Percentiles rank a stretch among this genome's conserved stretches.
Evolutionary conservation across 176 grass and related monocot genomes (phyloP).

Genomic region (bread wheat (Triticum aestivum)): DNA sequence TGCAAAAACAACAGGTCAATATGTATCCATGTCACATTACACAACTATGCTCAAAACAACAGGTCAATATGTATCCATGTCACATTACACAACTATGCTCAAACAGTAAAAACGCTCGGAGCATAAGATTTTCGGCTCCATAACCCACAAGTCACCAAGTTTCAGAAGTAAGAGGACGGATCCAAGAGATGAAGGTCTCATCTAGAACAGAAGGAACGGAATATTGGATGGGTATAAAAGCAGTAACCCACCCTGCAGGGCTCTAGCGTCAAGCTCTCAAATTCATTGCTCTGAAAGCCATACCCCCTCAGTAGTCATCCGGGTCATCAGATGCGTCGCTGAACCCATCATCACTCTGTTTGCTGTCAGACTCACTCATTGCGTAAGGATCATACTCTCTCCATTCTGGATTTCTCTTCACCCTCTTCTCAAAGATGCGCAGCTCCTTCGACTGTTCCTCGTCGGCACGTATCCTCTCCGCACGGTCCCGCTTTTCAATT

Average conservation of each 20-base stretch:
- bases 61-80: too few relatives aligned
- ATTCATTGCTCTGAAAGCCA: background rate
- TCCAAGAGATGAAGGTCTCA: background rate
- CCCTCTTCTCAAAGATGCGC: slow-evolving; percentile 10
- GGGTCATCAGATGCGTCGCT: background rate
- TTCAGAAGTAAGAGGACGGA: background rate
- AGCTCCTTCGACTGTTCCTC: background rate
- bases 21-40: too few relatives aligned
- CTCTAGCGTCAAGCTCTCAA: background rate
- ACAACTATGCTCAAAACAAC: too few relatives aligned
- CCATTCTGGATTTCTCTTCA: slow-evolving; percentile 11
- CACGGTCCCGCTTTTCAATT: background rate
- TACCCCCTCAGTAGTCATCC: background rate
- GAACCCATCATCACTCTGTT: background rate
- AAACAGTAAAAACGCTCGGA: background rate
- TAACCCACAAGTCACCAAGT: background rate
- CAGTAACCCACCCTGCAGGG: background rate
- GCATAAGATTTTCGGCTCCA: background rate
- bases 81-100: background rate
- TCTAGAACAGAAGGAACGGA: background rate
- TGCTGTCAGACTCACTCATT: background rate
- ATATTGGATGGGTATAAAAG: background rate
- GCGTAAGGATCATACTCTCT: background rate
- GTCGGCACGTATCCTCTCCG: background rate
- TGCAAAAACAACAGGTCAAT: background rate